Conservation (phyloP, 1,284 basidiomycete genomes). For the Xerocomus tenax region DNA sequence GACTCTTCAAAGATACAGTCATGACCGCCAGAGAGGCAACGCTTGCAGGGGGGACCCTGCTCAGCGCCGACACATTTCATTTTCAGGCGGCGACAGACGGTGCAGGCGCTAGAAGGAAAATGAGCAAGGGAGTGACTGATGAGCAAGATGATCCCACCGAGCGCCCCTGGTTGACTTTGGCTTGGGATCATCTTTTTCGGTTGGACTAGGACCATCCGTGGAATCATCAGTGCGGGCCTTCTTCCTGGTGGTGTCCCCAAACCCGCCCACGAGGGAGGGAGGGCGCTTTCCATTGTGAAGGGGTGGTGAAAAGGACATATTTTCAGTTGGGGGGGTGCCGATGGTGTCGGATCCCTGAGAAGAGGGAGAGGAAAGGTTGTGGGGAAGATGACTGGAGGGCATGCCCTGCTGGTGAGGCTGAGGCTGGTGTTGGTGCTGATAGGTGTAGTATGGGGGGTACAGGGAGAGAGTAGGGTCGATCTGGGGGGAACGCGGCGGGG, state of each 20-base stretch:
- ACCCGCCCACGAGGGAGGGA: slow-evolving; percentile 38
- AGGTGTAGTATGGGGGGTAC: slow-evolving; percentile 50
- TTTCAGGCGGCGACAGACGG: slow-evolving; percentile 91
- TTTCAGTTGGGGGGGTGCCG: slow-evolving; percentile 61
- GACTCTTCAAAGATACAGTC: slow-evolving; percentile 94
- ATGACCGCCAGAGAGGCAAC: slow-evolving; percentile 71
- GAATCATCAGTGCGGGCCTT: slow-evolving; percentile 52
- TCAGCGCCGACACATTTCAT: slow-evolving; percentile 97
- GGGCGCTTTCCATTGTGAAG: slow-evolving; percentile 61
- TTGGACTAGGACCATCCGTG: slow-evolving; percentile 38
- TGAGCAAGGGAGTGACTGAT: neutral
- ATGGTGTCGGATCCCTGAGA: slow-evolving; percentile 67
- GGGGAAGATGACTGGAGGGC: slow-evolving; percentile 40
- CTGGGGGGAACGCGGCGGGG: slow-evolving; percentile 49
- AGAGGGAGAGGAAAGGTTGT: slow-evolving; percentile 55
- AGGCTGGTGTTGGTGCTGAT: slow-evolving; percentile 39
- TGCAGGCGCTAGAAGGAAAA: slow-evolving; percentile 63
- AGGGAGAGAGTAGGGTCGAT: slow-evolving; percentile 60
- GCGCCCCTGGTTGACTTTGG: slow-evolving; percentile 81
- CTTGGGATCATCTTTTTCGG: slow-evolving; percentile 63
- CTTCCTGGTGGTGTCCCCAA: slow-evolving; percentile 43
- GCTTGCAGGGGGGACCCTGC: slow-evolving; percentile 85
- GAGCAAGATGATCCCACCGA: slow-evolving; percentile 44
- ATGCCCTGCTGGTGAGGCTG: slow-evolving; percentile 34
- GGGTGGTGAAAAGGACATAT: slow-evolving; percentile 43